A percentile compares a stretch with the other conserved stretches of the same genome.
phyloP scores from a whole-genome alignment of 495 filamentous ascomycete species.

The Annulohypoxylon moriforme region DNA sequence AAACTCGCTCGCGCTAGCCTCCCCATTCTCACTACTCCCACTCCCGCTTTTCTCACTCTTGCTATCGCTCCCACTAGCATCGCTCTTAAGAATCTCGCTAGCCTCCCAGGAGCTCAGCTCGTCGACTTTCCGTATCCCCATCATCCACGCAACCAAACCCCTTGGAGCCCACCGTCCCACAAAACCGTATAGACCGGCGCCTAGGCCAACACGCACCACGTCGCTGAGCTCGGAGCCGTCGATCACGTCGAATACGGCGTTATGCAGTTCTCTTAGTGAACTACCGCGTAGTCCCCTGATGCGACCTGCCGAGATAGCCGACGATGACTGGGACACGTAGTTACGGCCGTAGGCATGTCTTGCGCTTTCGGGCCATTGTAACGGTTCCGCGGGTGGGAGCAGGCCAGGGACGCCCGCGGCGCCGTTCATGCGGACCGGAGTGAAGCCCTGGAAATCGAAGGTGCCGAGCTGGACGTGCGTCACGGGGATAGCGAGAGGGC shows the following conservation, averaged over 20 bases:
- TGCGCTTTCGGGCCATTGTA: slow-evolving; percentile 70
- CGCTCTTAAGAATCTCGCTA: slow-evolving; percentile 21
- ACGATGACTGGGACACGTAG: slow-evolving; percentile 63
- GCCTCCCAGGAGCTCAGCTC: slow-evolving; percentile 58
- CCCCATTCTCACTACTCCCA: slow-evolving; percentile 42
- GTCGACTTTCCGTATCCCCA: slow-evolving; percentile 73
- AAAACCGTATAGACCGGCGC: slow-evolving; percentile 83
- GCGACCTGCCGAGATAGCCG: slow-evolving; percentile 56
- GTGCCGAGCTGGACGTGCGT: slow-evolving; percentile 88
- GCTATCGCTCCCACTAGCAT: slow-evolving; percentile 33
- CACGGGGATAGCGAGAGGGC: slow-evolving; percentile 75
- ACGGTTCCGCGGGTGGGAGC: slow-evolving; percentile 63
- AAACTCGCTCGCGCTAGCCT: slow-evolving; percentile 52
- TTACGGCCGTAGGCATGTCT: slow-evolving; percentile 66
- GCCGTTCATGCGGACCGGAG: slow-evolving; percentile 47
- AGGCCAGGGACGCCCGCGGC: slow-evolving; percentile 27
- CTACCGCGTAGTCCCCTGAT: slow-evolving; percentile 68
- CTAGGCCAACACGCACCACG: slow-evolving; percentile 80
- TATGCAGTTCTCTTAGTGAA: slow-evolving; percentile 78
- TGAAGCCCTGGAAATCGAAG: slow-evolving; percentile 72
- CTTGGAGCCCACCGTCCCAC: slow-evolving; percentile 86
- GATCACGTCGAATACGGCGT: slow-evolving; percentile 88
- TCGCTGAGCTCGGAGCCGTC: slow-evolving; percentile 58
- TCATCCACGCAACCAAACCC: slow-evolving; percentile 86
- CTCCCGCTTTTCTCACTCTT: slow-evolving; percentile 33